These are phyloP conservation scores for Hyphochytrium catenoides DNA, from an alignment of 352 stramenopile species.

Conservation along the genomic window DNA sequence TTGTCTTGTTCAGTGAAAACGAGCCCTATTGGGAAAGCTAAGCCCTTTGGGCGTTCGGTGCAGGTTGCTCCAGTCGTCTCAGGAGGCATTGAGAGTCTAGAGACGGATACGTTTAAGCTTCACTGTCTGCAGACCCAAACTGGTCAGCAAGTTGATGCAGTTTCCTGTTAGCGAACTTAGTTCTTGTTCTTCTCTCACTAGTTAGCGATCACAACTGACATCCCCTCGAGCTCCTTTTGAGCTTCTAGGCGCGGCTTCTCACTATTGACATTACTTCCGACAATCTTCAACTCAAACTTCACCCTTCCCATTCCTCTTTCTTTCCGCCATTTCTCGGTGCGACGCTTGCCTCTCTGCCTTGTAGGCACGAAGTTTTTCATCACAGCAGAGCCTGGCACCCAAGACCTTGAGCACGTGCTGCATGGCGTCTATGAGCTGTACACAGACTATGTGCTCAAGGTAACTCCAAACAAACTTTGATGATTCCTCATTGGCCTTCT, in stretches of 20 bases:
- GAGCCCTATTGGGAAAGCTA: not conserved
- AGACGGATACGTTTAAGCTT: slow-evolving; percentile 70
- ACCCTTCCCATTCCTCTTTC: too few species aligned
- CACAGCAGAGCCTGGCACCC: slow-evolving; percentile 53
- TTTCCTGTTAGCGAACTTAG: too few species aligned
- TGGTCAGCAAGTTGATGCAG: too few species aligned
- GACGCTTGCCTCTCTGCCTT: too few species aligned
- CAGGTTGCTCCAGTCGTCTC: slow-evolving; percentile 49
- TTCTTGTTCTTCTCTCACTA: too few species aligned
- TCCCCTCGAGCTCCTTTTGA: too few species aligned
- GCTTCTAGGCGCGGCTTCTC: too few species aligned
- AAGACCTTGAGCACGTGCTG: slow-evolving; percentile 52
- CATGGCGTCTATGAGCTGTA: slow-evolving; percentile 78
- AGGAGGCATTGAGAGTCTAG: slow-evolving; percentile 66
- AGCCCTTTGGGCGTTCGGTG: not conserved
- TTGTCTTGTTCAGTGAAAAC: not conserved
- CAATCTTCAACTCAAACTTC: too few species aligned
- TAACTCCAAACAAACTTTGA: too few species aligned
- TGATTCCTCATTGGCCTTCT: not conserved
- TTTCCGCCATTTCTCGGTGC: too few species aligned
- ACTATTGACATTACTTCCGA: too few species aligned
- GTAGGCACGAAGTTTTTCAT: slow-evolving; percentile 80
- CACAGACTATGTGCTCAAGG: slow-evolving; percentile 83
- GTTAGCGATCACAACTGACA: too few species aligned
- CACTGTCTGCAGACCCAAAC: slow-evolving; percentile 77